Evolutionary conservation across 768 basidiomycete genomes (phyloP).

Genomic region (Podaxis carcinomalis): DNA sequence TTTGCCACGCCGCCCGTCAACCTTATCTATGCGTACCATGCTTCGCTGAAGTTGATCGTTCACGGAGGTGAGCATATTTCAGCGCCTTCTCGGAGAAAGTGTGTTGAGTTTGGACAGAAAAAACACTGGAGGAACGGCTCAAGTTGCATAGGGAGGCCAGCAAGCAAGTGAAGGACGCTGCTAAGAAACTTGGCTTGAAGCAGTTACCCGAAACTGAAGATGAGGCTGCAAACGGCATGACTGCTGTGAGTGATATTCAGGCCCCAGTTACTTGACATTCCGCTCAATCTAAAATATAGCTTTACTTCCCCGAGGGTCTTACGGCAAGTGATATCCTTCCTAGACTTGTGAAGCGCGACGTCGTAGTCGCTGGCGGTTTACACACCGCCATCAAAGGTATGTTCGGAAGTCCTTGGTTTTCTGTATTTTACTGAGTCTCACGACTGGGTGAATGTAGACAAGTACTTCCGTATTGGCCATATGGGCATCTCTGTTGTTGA

Average conservation of each 20-base stretch:
- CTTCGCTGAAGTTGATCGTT: conserved; percentile 74
- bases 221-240: conserved; percentile 91
- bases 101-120: not conserved
- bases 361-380: conserved; percentile 87
- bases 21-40: conserved; percentile 86
- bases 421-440: not conserved
- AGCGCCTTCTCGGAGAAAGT: not conserved
- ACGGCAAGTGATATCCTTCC: conserved; percentile 73
- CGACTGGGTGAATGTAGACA: conserved; percentile 38
- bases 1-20: conserved; percentile 97
- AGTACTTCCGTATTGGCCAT: conserved; percentile 94
- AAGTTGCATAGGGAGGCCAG: conserved; percentile 67
- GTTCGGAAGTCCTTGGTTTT: not conserved
- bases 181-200: conserved; percentile 63
- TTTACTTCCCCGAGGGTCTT: conserved; percentile 85
- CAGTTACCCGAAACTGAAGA: conserved; percentile 60
- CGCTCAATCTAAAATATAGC: conserved; percentile 24
- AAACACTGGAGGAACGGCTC: conserved; percentile 68
- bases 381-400: conserved; percentile 80
- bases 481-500: conserved; percentile 89
- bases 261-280: not conserved
- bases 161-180: conserved; percentile 62
- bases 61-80: not conserved
- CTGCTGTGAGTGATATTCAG: conserved; percentile 49
- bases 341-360: conserved; percentile 60